A percentile compares a stretch with the other conserved stretches of the same genome.
Evolutionary conservation across 176 grass and related monocot genomes (phyloP).

Genomic region (Rhynchospora breviuscula): DNA sequence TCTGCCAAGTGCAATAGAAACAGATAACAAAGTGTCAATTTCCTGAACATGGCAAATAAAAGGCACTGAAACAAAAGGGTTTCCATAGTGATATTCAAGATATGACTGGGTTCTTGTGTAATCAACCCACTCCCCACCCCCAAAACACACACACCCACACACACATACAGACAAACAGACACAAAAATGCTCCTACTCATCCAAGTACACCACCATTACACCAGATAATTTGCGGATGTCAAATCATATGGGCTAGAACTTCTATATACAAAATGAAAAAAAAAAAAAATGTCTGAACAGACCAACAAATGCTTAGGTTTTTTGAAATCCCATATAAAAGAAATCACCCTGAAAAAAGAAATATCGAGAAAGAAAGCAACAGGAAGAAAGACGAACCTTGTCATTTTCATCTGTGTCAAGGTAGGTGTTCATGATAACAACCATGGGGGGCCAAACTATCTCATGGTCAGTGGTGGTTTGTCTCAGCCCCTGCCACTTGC

Average conservation of each 20-base stretch:
- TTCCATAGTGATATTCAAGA: neutral
- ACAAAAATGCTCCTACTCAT: neutral
- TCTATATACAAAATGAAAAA: neutral
- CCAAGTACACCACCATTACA: neutral
- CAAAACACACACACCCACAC: neutral
- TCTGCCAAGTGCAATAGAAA: neutral
- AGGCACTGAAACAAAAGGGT: neutral
- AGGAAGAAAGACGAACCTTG: slow-evolving; percentile 43
- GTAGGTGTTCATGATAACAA: slow-evolving; percentile 79
- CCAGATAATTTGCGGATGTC: neutral
- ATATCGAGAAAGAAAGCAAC: slow-evolving; percentile 8
- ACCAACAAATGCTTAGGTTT: neutral
- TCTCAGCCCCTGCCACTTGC: slow-evolving; percentile 73
- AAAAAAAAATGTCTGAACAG: neutral
- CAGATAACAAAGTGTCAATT: neutral
- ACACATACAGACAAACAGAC: neutral
- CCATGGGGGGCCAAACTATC: slow-evolving; percentile 95
- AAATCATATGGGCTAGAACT: neutral
- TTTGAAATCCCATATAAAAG: slow-evolving; percentile 35
- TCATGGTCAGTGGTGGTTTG: slow-evolving; percentile 40
- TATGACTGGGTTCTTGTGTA: neutral
- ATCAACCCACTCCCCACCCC: neutral
- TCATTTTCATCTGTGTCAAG: slow-evolving; percentile 62
- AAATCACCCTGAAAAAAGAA: slow-evolving; percentile 18
- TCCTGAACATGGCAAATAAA: neutral